Evolutionary conservation across 1,139 yeast genomes (phyloP).

Genomic region (Geotrichum siamense): DNA sequence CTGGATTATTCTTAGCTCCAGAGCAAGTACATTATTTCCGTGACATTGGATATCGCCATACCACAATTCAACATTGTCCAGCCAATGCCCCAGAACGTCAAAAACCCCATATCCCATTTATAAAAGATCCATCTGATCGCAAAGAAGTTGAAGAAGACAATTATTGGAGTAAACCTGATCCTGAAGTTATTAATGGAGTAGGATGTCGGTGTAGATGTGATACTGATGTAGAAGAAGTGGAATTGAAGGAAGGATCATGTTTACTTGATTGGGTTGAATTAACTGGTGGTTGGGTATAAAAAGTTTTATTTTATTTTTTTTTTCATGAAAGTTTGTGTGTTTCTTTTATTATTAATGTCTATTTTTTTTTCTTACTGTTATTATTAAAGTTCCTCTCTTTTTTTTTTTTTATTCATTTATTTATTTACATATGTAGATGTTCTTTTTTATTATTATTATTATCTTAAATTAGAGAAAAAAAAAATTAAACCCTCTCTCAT

Average conservation of each 20-base stretch:
- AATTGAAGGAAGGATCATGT: slow-evolving; percentile 49
- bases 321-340: background rate
- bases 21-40: slow-evolving; percentile 78
- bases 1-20: slow-evolving; percentile 60
- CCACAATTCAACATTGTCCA: slow-evolving; percentile 79
- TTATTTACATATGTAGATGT: too few species aligned
- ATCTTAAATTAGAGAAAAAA: too few species aligned
- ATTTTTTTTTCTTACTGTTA: too few species aligned
- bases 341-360: too few species aligned
- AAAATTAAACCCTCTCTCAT: too few species aligned
- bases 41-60: slow-evolving; percentile 81
- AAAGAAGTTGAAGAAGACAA: slow-evolving; percentile 31
- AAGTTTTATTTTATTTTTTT: background rate
- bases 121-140: slow-evolving; percentile 26
- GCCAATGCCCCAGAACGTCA: slow-evolving; percentile 43
- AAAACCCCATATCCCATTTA: slow-evolving; percentile 31
- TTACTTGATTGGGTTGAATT: slow-evolving; percentile 47
- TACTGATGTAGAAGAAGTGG: slow-evolving; percentile 43
- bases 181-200: slow-evolving; percentile 47
- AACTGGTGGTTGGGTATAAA: slow-evolving; percentile 30
- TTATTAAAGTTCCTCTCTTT: background rate
- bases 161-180: slow-evolving; percentile 44
- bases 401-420: too few species aligned
- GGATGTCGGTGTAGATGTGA: slow-evolving; percentile 91
- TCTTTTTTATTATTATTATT: too few species aligned